Evolutionary conservation across 2,329 filamentous ascomycete genomes (phyloP).

Genomic region (Aspergillus sp.): DNA sequence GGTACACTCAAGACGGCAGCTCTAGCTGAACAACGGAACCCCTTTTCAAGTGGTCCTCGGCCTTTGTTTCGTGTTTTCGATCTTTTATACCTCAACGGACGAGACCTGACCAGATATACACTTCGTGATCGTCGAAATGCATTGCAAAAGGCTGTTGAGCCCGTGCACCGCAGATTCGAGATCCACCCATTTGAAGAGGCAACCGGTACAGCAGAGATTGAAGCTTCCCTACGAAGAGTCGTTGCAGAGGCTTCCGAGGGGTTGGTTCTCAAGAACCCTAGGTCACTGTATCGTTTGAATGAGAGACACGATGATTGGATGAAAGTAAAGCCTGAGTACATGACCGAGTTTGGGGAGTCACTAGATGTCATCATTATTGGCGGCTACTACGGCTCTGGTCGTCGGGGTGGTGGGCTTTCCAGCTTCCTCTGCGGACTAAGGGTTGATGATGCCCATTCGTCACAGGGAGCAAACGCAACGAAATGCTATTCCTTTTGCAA

Average conservation of each 20-base stretch:
- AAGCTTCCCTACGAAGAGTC: slow-evolving; percentile 72
- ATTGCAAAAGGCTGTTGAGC: slow-evolving; percentile 64
- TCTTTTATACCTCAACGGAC: slow-evolving; percentile 81
- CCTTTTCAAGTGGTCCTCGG: slow-evolving; percentile 59
- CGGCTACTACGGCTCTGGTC: slow-evolving; percentile 86
- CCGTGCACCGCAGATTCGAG: slow-evolving; percentile 73
- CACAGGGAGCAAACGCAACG: slow-evolving; percentile 54
- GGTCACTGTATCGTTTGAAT: slow-evolving; percentile 79
- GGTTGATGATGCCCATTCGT: slow-evolving; percentile 64
- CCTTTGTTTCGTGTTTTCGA: slow-evolving; percentile 87
- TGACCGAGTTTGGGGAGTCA: slow-evolving; percentile 91
- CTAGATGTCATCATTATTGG: slow-evolving; percentile 87
- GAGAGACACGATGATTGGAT: slow-evolving; percentile 94
- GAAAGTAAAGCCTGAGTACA: slow-evolving; percentile 98
- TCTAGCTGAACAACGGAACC: slow-evolving; percentile 70
- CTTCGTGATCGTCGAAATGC: slow-evolving; percentile 75
- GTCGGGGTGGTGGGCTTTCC: slow-evolving; percentile 74
- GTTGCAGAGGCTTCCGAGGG: slow-evolving; percentile 86
- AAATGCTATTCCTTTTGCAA: slow-evolving; percentile 95
- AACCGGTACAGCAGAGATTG: slow-evolving; percentile 66
- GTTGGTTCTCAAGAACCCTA: slow-evolving; percentile 87
- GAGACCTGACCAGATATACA: slow-evolving; percentile 73
- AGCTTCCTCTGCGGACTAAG: slow-evolving; percentile 88
- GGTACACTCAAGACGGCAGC: slow-evolving; percentile 92
- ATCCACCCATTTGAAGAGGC: slow-evolving; percentile 70